Percentiles rank a stretch among this genome's conserved stretches.
These are phyloP conservation scores for Chlorella variabilis DNA, from an alignment of 163 green algal species.

Conservation along the genomic window DNA sequence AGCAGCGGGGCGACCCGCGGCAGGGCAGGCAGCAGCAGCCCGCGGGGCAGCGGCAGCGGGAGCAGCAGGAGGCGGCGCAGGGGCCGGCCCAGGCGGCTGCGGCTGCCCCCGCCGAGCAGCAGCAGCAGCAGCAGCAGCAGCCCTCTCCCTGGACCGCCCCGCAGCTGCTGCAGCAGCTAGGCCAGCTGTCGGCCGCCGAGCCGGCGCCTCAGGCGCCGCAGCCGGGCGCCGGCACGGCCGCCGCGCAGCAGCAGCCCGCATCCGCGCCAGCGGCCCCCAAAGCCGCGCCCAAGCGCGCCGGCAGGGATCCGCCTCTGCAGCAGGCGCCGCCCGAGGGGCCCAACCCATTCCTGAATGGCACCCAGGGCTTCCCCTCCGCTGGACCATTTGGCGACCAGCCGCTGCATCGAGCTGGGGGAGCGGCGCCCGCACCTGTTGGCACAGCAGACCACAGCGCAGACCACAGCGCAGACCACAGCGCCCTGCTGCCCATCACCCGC, in stretches of 20 bases:
- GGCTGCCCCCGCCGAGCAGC: not conserved
- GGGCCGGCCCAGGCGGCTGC: not conserved
- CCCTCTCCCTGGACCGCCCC: too few species aligned
- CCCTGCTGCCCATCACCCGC: not conserved
- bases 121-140: conserved; percentile 16
- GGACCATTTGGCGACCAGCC: conserved; percentile 7
- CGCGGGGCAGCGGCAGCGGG: too few species aligned
- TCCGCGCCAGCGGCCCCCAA: too few species aligned
- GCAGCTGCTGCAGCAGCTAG: too few species aligned
- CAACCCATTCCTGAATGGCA: conserved; percentile 13
- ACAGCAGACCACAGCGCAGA: not conserved
- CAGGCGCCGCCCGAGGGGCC: not conserved
- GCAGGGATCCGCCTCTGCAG: not conserved
- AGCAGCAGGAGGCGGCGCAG: not conserved
- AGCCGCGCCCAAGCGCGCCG: too few species aligned
- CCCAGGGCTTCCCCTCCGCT: not conserved
- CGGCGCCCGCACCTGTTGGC: too few species aligned
- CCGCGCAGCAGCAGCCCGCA: too few species aligned
- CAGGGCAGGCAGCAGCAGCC: too few species aligned
- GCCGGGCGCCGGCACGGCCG: not conserved
- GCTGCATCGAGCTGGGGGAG: not conserved
- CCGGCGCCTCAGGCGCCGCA: not conserved
- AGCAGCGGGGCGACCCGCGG: too few species aligned
- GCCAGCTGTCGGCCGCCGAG: not conserved
- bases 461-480: not conserved